Evolutionary conservation across 169 alveolate species (phyloP), one percentile per base, ranked within the genome.

Genomic region (Eimeria mitis): DNA sequence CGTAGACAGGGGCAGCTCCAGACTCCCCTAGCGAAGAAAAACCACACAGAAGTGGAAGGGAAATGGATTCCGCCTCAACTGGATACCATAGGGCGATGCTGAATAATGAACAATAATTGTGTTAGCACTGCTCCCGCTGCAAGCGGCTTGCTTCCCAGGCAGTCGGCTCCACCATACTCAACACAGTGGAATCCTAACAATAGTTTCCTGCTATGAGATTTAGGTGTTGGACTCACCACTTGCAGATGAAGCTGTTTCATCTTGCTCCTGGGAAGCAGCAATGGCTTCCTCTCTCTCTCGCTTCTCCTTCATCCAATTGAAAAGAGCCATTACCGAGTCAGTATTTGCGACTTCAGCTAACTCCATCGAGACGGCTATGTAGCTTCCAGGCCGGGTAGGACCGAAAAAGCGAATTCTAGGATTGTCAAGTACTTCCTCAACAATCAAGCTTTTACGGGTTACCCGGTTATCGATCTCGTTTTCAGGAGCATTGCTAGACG

Each of bases 381-480:
- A 83, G 49, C 76, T 59, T 56, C 90, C 90, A 52, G 90, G 90
- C 76, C 90, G 70, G 31, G 90, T 83, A 14, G 56, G 73, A n/a
- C 90, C 90, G n/a, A 83, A 83, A 59, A 49, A 83, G 19, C 52
- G 73, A 21, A 83, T 16, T 21, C 90, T 14, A 34, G 90, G 90
- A 25, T 83, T 83, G 76, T 83, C 90, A 52, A 83, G 90, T 21
- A 83, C 90, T 59, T 83, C 90, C 2, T 83, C 90, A 59, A 83
- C 90, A 59, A 83, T 13, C 54, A 83, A 25, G 23, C 40, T 52
- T 34, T 83, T 83, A 28, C 34, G 90, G 40, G 37, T 83, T 13
- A 56, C 44, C 3, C 40, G 8, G 11, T n/a, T 49, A 1, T 8
- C 68, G 37, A 13, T 14, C 4, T 47, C 47, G 7, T 8, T 68